Base-by-base conservation (phyloP, 2,329 filamentous ascomycete genomes). In the Sarocladiaceae sp. region DNA sequence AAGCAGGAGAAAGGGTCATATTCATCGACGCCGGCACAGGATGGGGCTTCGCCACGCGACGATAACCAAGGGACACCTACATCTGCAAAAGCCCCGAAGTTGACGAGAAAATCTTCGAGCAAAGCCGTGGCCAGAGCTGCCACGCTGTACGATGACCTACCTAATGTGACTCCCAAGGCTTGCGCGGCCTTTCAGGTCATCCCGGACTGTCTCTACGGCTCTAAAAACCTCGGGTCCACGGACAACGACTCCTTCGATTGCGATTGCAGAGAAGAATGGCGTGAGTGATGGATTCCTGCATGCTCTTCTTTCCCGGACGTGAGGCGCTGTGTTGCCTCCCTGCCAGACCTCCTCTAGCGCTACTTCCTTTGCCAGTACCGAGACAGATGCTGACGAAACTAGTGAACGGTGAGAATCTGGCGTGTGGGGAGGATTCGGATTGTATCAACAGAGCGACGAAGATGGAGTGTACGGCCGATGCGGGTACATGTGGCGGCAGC, bases 361-460 rank as follows among this genome's bases (percentile, higher is more conserved):
- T n/a, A n/a, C n/a, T n/a, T n/a, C n/a, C n/a, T n/a, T n/a, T n/a
- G n/a, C n/a, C n/a, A n/a, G n/a, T n/a, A 18, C 3, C 4, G 33
- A 33, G 4, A 6, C 6, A 26, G 26, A 20, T 8, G 28, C 44
- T 48, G 23, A 48, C 17, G 7, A 33, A 17, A 13, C 18, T 63
- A 87, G 83, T 71, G 31, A 73, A 83, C 66, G 79, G 80, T 56
- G 68, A 72, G 57, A 99, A 99, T 68, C 71, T 86, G 71, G 92
- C 94, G 48, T 99, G 94, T 68, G 93, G 90, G 58, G 92, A 97
- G 62, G 90, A 97, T 69, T 96, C 92, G 15, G 93, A 97, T 69
- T 99, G 94, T 71, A 99, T 99, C 77, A 99, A 99, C 70, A 88
- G 94, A 63, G 89, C 90, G 53, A 97, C 93, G 54, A 97, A 97